These are phyloP conservation scores for Protoeuglena noctilucae DNA, from an alignment of 139 green algal species.

Conservation along the genomic window DNA sequence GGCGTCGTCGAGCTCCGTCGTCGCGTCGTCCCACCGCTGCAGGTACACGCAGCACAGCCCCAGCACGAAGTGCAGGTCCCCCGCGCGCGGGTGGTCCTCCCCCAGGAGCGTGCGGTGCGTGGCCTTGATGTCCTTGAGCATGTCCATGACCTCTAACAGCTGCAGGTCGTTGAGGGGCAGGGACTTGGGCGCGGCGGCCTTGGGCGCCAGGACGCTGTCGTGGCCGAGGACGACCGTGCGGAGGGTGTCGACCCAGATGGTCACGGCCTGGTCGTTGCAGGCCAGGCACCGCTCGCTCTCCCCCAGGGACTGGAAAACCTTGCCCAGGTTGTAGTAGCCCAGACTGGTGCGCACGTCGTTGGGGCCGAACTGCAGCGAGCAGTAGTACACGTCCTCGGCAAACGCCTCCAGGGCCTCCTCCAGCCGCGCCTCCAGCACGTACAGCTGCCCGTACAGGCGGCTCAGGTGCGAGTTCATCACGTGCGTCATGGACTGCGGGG, in stretches of 20 bases:
- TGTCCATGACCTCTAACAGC: constrained; percentile 2
- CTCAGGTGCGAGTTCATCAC: constrained; percentile 61
- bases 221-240: constrained; percentile 2
- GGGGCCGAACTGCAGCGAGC: constrained; percentile 50
- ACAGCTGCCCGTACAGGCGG: constrained; percentile 60
- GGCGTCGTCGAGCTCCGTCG: too few species aligned
- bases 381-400: constrained; percentile 65
- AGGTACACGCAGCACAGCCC: too few species aligned
- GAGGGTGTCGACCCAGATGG: constrained; percentile 4
- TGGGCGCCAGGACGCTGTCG: background rate
- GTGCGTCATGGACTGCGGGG: constrained; percentile 38
- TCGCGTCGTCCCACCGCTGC: too few species aligned
- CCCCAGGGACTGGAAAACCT: constrained; percentile 35
- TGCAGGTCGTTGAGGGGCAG: constrained; percentile 4
- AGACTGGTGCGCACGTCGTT: constrained; percentile 49
- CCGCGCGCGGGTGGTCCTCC: background rate
- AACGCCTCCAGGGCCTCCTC: constrained; percentile 35
- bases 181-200: background rate
- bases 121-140: constrained; percentile 5
- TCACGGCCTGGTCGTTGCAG: constrained; percentile 9
- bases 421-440: constrained; percentile 32
- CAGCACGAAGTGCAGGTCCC: constrained; percentile 2
- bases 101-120: background rate
- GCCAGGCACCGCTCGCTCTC: constrained; percentile 19
- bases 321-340: constrained; percentile 70